Evolutionary conservation across 768 basidiomycete genomes (phyloP).

Genomic region (Serendipita vermifera): DNA sequence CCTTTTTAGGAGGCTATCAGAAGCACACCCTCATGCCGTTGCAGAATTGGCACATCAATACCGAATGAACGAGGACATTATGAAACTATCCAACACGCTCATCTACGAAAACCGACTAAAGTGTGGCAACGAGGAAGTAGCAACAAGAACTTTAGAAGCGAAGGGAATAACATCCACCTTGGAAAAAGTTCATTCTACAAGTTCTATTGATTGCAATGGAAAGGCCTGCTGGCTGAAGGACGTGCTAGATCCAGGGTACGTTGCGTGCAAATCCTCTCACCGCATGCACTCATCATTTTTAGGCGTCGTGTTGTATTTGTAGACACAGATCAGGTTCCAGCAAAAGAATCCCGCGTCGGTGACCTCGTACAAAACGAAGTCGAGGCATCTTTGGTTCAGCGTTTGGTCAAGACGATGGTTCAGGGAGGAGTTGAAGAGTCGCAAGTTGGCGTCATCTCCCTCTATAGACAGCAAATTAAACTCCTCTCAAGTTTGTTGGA

Average conservation of each 20-base stretch:
- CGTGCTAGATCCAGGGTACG: slow-evolving; percentile 50
- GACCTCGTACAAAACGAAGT: slow-evolving; percentile 81
- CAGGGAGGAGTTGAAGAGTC: slow-evolving; percentile 48
- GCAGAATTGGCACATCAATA: slow-evolving; percentile 83
- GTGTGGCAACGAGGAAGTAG: slow-evolving; percentile 67
- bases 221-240: slow-evolving; percentile 57
- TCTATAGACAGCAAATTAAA: slow-evolving; percentile 95
- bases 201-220: slow-evolving; percentile 20
- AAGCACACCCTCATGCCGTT: slow-evolving; percentile 74
- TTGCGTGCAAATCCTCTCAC: slow-evolving; percentile 1
- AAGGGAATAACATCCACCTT: slow-evolving; percentile 42
- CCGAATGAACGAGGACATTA: slow-evolving; percentile 94
- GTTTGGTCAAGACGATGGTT: slow-evolving; percentile 47
- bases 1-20: slow-evolving; percentile 77
- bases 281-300: background rate
- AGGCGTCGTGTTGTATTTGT: slow-evolving; percentile 86
- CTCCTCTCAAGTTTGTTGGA: slow-evolving; percentile 55
- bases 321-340: slow-evolving; percentile 79
- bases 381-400: slow-evolving; percentile 43
- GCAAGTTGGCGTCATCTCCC: slow-evolving; percentile 78
- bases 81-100: slow-evolving; percentile 76
- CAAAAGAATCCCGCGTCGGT: slow-evolving; percentile 65
- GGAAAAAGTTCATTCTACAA: slow-evolving; percentile 29
- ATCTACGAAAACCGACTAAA: slow-evolving; percentile 66
- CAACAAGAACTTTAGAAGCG: slow-evolving; percentile 46